Percentiles rank a stretch among this genome's conserved stretches.
These are phyloP conservation scores for Closterium sp. DNA, from an alignment of 139 green algal species.

Conservation along the genomic window DNA sequence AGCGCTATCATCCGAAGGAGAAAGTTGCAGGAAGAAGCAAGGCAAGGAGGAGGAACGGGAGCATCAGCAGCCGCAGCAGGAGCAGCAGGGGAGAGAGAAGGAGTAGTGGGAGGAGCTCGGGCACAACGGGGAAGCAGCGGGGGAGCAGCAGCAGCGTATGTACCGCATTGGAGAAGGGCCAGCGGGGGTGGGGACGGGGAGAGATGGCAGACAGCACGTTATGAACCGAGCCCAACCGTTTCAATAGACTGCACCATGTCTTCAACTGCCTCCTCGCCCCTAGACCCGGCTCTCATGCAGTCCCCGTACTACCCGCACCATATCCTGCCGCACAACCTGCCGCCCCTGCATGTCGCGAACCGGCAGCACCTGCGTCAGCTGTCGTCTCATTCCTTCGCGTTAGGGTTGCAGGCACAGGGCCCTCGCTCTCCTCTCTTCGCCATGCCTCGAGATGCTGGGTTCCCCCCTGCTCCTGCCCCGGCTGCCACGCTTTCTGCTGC, in stretches of 20 bases:
- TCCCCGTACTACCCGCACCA: not conserved
- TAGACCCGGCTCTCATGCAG: not conserved
- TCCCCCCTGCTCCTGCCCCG: not conserved
- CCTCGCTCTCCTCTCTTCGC: not conserved
- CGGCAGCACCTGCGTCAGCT: not conserved
- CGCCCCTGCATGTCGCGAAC: not conserved
- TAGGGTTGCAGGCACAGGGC: not conserved
- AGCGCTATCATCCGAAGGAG: not conserved
- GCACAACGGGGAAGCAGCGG: not conserved
- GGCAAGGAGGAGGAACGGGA: not conserved
- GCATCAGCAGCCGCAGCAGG: not conserved
- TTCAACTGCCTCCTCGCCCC: not conserved
- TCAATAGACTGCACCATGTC: not conserved
- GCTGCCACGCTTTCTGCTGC: not conserved
- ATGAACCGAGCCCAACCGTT: not conserved
- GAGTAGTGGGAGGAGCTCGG: not conserved
- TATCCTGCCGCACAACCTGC: not conserved
- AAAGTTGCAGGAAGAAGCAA: no score
- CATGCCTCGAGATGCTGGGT: not conserved
- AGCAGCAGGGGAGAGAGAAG: not conserved
- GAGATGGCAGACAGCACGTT: not conserved
- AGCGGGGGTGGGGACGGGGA: slow-evolving; percentile 7
- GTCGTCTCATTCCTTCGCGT: not conserved
- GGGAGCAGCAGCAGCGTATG: not conserved
- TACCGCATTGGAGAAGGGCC: not conserved